Evolutionary conservation across 2,329 filamentous ascomycete species (phyloP), one percentile per base, ranked within the genome.

Genomic region (Aspergillus nomiae): DNA sequence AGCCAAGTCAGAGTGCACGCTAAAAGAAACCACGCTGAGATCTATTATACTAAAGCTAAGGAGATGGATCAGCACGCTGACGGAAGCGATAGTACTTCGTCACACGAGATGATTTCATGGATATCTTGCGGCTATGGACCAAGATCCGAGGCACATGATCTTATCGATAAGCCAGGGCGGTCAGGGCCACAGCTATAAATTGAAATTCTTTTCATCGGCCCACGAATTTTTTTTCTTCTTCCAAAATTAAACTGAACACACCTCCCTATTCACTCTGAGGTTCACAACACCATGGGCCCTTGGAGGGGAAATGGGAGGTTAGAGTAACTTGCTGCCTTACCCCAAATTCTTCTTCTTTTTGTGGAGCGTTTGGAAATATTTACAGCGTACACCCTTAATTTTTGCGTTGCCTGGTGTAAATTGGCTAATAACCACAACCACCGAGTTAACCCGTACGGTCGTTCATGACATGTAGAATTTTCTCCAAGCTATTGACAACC

Each of bases 401-500:
- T 24, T 4, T 19, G 24, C 51, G 11, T 26, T 32, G 36, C 51
- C 16, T 38, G n/a, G 24, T 55, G 32, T 36, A 55, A 9, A 55
- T 21, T 16, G 30, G 16, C 32, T 12, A 38, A 12, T 21, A 16
- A 38, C 6, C 9, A 24, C 6, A 19, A 36, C 32, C 38, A 41
- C 38, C 38, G 38, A 41, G 19, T 41, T 41, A 16, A 28, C 9
- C 24, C 45, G 21, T 21, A 30, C 4, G 7, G 19, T 45, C 28
- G n/a, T 30, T n/a, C 65, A 79, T 71, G 50, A 70, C 72, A 16
- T 76, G 73, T 0, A 88, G 78, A 3, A 88, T 86, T 64, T 89
- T 82, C 61, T 87, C 85, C 32, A 92, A 80, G 8, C 84, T 84
- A 38, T 73, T 76, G 3, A 84, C 85, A 24, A 89, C 78, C 11